phyloP scores from a whole-genome alignment of 768 basidiomycete genomes.

The Arthromyces matolae region DNA sequence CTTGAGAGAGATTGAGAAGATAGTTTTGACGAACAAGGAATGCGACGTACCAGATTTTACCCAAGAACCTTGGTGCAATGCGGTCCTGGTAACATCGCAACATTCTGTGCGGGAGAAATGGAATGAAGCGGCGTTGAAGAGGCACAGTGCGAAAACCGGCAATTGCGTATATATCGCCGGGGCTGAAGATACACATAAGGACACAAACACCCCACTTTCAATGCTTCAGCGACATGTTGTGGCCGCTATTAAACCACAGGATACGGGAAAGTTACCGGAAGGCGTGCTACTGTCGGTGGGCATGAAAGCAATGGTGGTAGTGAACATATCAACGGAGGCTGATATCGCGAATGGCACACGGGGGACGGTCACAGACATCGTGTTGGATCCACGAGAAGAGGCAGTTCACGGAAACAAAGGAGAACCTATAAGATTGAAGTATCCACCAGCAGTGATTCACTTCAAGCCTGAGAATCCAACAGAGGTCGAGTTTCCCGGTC shows the following conservation, averaged over 20 bases:
- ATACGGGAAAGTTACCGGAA: conserved; percentile 17
- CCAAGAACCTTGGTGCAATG: conserved; percentile 11
- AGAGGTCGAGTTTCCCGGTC: too few species aligned
- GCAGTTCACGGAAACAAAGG: too few species aligned
- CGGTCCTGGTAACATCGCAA: conserved; percentile 33
- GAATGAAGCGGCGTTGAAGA: conserved; percentile 28
- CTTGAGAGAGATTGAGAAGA: not conserved
- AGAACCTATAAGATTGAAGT: too few species aligned
- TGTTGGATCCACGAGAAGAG: conserved; percentile 33
- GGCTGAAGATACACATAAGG: conserved; percentile 26
- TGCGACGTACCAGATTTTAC: conserved; percentile 25
- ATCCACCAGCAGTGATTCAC: too few species aligned
- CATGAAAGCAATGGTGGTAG: conserved; percentile 34
- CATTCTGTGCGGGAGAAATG: conserved; percentile 28
- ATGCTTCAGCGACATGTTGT: conserved; percentile 2
- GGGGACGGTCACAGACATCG: conserved; percentile 29
- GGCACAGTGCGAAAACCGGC: conserved; percentile 17
- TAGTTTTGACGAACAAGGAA: not conserved
- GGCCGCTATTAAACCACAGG: conserved; percentile 7
- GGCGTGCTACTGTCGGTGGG: conserved; percentile 28
- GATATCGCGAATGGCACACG: conserved; percentile 39
- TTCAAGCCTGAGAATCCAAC: too few species aligned
- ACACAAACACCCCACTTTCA: not conserved
- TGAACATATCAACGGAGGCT: conserved; percentile 32
- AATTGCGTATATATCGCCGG: conserved; percentile 22